Evolutionary conservation across 495 filamentous ascomycete species (phyloP).

Genomic region (Letharia lupina): DNA sequence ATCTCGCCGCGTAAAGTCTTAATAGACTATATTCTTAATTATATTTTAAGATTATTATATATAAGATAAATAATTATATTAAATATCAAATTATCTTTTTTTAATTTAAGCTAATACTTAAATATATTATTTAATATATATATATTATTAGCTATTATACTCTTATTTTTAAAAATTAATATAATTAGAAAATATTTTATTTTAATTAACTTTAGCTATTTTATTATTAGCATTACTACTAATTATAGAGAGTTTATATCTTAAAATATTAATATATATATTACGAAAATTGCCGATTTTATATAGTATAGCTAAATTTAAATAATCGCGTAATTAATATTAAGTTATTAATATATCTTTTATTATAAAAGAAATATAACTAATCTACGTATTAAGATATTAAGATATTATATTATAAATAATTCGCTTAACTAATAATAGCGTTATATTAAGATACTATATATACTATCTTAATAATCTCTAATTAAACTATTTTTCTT

Average conservation of each 20-base stretch:
- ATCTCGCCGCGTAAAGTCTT: neutral
- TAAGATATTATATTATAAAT: neutral
- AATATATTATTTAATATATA: neutral
- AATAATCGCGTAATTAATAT: neutral
- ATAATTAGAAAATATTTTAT: too few species aligned
- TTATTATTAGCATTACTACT: too few species aligned
- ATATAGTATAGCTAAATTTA: neutral
- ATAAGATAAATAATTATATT: neutral
- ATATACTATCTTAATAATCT: neutral
- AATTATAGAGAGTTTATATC: too few species aligned
- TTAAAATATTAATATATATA: too few species aligned
- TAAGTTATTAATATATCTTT: neutral
- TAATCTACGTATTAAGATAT: too few species aligned
- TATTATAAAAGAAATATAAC: neutral
- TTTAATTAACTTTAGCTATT: too few species aligned
- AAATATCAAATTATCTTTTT: neutral
- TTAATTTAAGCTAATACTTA: neutral
- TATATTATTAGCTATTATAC: too few species aligned
- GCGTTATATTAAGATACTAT: neutral
- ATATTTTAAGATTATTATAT: neutral
- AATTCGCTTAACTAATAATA: constrained; percentile 7
- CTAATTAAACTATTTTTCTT: constrained; percentile 4
- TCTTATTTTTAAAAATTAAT: too few species aligned
- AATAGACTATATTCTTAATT: constrained; percentile 1
- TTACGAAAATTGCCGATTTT: too few species aligned